Conservation (phyloP, 106 monocot species). For the Amphibolis antarctica region DNA sequence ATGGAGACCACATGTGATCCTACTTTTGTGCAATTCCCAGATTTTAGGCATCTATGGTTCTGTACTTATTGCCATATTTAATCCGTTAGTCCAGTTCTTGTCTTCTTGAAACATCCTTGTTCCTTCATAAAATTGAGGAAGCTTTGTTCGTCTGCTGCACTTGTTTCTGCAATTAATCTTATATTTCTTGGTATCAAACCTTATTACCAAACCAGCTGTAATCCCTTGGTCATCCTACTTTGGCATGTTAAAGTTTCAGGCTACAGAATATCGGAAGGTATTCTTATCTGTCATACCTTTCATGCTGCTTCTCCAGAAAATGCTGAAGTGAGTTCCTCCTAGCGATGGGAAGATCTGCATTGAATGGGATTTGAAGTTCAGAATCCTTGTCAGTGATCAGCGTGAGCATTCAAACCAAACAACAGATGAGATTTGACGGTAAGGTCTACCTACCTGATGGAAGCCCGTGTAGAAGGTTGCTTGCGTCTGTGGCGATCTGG, state of each 20-base stretch:
- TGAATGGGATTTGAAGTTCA: background rate
- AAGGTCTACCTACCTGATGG: constrained; percentile 40
- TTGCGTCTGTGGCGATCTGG: constrained; percentile 3
- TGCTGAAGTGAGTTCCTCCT: constrained; percentile 76
- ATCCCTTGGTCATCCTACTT: background rate
- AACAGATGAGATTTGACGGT: background rate
- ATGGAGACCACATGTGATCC: no score
- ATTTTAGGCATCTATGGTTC: no score
- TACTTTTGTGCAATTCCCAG: no score
- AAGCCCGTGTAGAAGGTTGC: constrained; percentile 35
- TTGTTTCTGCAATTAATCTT: no score
- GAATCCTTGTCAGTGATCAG: background rate
- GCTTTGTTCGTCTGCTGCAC: no score
- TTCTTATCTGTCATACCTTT: constrained; percentile 27
- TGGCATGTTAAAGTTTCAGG: background rate
- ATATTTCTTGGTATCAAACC: no score
- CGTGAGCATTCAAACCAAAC: background rate
- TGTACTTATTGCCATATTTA: no score
- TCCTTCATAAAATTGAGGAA: no score
- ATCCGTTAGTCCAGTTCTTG: no score
- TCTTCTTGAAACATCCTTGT: no score
- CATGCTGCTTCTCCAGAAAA: constrained; percentile 79
- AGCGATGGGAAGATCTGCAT: constrained; percentile 54
- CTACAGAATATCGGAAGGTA: background rate
- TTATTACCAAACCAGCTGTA: no score